Percentiles rank a stretch among this genome's conserved stretches.
Conservation (phyloP, 352 stramenopile species). For the Phytophthora agathidicida region DNA sequence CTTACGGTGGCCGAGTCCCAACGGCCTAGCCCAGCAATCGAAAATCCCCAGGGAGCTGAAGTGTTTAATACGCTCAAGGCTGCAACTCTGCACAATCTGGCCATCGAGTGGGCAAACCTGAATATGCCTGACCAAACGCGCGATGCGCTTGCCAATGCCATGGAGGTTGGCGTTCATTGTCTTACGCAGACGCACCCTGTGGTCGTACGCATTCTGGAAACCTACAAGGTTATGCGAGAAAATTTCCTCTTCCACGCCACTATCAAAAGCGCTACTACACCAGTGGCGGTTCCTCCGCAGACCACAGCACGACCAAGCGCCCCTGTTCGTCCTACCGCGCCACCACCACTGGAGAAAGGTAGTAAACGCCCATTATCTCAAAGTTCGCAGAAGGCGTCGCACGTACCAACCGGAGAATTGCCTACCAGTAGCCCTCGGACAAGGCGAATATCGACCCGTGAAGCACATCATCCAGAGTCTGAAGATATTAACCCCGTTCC, state of each 20-base stretch:
- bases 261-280: conserved; percentile 6
- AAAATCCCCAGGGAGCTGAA: conserved; percentile 35
- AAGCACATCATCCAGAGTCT: conserved; percentile 6
- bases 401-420: conserved; percentile 7
- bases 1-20: conserved; percentile 47
- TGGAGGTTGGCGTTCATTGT: conserved; percentile 64
- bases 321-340: conserved; percentile 9
- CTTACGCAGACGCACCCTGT: conserved; percentile 60
- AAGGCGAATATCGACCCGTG: conserved; percentile 19
- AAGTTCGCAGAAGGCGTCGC: conserved; percentile 14
- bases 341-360: conserved; percentile 6
- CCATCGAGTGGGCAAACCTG: conserved; percentile 73
- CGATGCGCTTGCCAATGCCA: conserved; percentile 58
- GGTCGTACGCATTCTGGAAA: conserved; percentile 61
- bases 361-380: conserved; percentile 31
- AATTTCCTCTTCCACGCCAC: conserved; percentile 59
- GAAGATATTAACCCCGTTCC: conserved; percentile 24
- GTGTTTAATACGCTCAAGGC: conserved; percentile 58
- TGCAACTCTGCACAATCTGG: conserved; percentile 72
- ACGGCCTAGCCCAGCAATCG: conserved; percentile 15
- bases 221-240: conserved; percentile 74
- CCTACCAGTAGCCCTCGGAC: conserved; percentile 18
- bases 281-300: neutral
- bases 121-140: conserved; percentile 67
- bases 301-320: neutral